phyloP scores from a whole-genome alignment of 495 filamentous ascomycete genomes.

The Apiosordaria backusii region DNA sequence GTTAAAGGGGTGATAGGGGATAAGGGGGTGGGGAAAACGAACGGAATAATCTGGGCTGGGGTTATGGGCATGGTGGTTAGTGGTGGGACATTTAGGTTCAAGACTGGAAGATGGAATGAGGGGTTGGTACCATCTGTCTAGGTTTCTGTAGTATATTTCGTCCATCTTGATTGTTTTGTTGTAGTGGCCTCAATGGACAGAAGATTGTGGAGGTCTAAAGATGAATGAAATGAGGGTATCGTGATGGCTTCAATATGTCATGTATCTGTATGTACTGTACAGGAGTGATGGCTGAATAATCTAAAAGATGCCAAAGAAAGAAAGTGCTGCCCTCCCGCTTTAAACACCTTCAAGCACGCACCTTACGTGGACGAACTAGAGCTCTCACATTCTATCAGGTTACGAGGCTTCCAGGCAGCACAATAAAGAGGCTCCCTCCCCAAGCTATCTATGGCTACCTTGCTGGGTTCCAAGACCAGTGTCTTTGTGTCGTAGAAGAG shows the following conservation, averaged over 20 bases:
- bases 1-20: neutral
- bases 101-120: neutral
- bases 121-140: conserved; percentile 22
- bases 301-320: neutral
- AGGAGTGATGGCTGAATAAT: neutral
- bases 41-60: neutral
- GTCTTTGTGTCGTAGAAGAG: neutral
- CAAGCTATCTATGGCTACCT: neutral
- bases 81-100: too few relatives aligned
- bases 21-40: neutral
- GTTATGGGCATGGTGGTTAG: neutral
- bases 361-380: neutral
- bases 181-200: neutral
- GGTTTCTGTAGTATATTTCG: neutral
- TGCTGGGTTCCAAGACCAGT: neutral
- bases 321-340: neutral
- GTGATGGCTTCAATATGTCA: neutral
- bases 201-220: neutral
- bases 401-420: neutral
- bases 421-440: neutral
- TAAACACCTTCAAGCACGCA: neutral
- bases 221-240: neutral
- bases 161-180: neutral
- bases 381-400: neutral
- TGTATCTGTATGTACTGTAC: neutral